Conservation (phyloP, 345 rosid species). For the Syzygium grande region DNA sequence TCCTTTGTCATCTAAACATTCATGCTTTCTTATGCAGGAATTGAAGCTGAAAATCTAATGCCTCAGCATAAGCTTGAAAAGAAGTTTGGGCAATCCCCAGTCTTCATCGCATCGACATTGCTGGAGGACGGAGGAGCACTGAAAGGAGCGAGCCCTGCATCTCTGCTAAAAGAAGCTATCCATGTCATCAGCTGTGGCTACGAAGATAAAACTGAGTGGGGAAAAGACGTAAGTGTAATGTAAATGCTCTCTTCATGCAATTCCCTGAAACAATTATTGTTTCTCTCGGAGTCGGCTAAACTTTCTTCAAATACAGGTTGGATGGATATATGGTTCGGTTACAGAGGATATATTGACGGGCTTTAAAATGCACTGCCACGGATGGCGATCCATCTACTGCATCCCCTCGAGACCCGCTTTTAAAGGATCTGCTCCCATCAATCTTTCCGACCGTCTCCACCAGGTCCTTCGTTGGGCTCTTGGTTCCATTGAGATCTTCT, state of each 20-base stretch:
- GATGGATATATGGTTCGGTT: constrained; percentile 70
- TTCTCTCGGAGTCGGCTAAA: background rate
- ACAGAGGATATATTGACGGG: constrained; percentile 67
- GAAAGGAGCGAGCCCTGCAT: constrained; percentile 42
- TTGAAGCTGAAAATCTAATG: constrained; percentile 9
- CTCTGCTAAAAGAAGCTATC: constrained; percentile 63
- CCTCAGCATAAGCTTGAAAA: constrained; percentile 45
- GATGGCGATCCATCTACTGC: constrained; percentile 72
- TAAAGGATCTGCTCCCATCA: constrained; percentile 54
- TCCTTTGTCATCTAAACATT: background rate
- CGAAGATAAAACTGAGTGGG: constrained; percentile 75
- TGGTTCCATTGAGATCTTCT: constrained; percentile 63
- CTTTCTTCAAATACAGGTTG: constrained; percentile 18
- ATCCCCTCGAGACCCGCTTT: constrained; percentile 54
- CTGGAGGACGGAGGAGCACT: constrained; percentile 49
- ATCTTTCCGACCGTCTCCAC: constrained; percentile 54
- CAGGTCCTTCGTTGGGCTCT: constrained; percentile 62
- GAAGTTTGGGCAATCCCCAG: constrained; percentile 68
- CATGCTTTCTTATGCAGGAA: constrained; percentile 9
- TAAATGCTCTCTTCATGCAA: background rate
- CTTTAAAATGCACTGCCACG: constrained; percentile 72
- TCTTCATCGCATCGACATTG: constrained; percentile 44
- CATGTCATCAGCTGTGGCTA: constrained; percentile 71
- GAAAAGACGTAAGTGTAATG: constrained; percentile 49
- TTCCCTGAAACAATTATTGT: background rate